These are phyloP conservation scores for Neurospora sp. DNA, from an alignment of 2,329 filamentous ascomycete species.

Conservation along the genomic window DNA sequence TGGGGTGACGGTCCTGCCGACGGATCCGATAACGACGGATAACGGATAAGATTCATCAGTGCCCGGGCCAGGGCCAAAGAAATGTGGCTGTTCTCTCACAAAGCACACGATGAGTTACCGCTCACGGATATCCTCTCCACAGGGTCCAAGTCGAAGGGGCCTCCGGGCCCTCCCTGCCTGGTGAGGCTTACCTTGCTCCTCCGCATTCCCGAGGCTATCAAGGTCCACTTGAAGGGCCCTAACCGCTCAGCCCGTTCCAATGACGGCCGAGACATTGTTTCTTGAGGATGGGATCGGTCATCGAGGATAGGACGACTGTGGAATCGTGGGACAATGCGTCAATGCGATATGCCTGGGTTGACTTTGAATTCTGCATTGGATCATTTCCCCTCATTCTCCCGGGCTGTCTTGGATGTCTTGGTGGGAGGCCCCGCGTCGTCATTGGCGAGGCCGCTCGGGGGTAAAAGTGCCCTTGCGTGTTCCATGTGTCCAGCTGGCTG, in stretches of 20 bases:
- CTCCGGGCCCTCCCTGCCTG: neutral
- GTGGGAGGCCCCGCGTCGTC: neutral
- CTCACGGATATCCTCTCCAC: neutral
- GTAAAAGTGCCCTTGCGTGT: neutral
- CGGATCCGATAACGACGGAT: neutral
- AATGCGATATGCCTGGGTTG: neutral
- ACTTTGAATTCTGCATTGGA: neutral
- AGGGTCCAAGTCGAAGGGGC: neutral
- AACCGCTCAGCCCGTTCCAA: neutral
- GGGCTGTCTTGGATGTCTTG: neutral
- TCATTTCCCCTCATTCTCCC: neutral
- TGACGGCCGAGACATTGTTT: neutral
- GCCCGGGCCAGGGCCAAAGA: neutral
- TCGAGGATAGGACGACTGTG: neutral
- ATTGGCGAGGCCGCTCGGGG: neutral
- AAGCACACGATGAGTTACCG: neutral
- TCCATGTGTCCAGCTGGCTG: neutral
- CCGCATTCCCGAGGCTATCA: neutral
- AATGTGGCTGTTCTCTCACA: neutral
- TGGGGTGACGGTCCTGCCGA: neutral
- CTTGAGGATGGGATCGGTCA: neutral
- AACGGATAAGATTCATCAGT: neutral
- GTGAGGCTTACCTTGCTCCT: neutral
- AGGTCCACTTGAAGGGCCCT: neutral
- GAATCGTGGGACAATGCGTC: neutral